Evolutionary conservation across 306 rosid genomes (phyloP).

Genomic region (Acacia acuminata): DNA sequence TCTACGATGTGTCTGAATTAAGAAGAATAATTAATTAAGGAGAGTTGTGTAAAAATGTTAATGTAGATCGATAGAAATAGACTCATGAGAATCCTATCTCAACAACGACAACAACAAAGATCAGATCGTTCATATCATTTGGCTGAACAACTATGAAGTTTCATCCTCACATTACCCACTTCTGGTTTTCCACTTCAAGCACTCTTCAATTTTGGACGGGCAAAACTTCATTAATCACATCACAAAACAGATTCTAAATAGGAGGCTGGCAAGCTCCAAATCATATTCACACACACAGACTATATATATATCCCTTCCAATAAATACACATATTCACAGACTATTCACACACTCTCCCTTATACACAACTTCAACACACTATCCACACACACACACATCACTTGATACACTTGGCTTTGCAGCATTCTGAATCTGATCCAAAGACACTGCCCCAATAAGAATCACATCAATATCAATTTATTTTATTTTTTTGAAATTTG

Average conservation of each 20-base stretch:
- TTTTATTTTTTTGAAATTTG: not conserved
- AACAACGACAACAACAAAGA: not conserved
- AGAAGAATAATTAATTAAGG: not conserved
- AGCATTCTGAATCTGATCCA: slow-evolving; percentile 22
- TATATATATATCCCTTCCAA: not conserved
- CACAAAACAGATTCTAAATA: slow-evolving; percentile 1
- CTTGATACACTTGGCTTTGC: slow-evolving; percentile 1
- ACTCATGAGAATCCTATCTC: not conserved
- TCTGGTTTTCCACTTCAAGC: not conserved
- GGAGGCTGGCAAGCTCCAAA: slow-evolving; percentile 18
- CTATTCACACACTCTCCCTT: slow-evolving; percentile 2
- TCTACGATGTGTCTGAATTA: not conserved
- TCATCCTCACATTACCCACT: not conserved
- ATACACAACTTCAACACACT: not conserved
- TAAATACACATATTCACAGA: slow-evolving; percentile 26
- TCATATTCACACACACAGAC: not conserved
- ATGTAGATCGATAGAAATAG: not conserved
- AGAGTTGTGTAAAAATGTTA: not conserved
- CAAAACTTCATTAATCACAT: slow-evolving; percentile 1
- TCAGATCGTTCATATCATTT: not conserved
- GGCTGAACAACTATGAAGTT: not conserved
- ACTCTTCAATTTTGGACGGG: not conserved
- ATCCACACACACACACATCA: slow-evolving; percentile 6
- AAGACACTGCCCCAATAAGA: not conserved
- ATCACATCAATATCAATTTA: not conserved